Evolutionary conservation across 2,329 filamentous ascomycete species (phyloP), one percentile per base, ranked within the genome.

Genomic region (Domatiomyces catenatus): DNA sequence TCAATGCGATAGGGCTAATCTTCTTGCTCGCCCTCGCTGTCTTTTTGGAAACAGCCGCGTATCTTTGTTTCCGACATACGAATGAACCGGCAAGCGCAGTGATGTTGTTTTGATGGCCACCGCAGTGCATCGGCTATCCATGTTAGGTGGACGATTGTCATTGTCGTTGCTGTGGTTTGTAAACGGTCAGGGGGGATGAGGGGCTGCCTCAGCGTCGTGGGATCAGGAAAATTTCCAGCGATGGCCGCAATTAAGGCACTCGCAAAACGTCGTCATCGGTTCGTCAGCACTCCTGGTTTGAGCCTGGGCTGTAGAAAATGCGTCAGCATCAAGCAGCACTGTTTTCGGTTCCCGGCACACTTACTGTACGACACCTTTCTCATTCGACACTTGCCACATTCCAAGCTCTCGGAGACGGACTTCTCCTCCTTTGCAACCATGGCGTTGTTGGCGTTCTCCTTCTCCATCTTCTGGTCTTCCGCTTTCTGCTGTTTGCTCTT

Each of bases 241-340:
- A 60, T 72, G 71, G 44, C 69, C 69, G 53, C 70, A 72, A 59
- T 69, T 68, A 60, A 70, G 47, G 56, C 70, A 72, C 42, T 70
- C 71, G 59, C 69, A 71, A 55, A 72, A 72, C 54, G 71, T 57
- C 28, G 69, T 72, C 69, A 72, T 72, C 62, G 90, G 90, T 71
- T 96, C 92, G 77, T 98, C 92, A 58, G 92, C 92, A 71, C 80
- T 85, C 57, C 92, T 78, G 15, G 92, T 98, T 74, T 98, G 92
- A 3, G 92, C 92, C 71, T 98, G 92, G 47, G 80, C 87, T 39
- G 10, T 39, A 15, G 32, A 39, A 39, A 39, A 39, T 39, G 32
- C 3, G 32, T 39, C 10, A 39, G 32, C 12, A 39, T 15, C 10
- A 39, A 39, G 32, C 32, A 39, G 32, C 12, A 12, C 32, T 15